Percentiles rank a stretch among this genome's conserved stretches.
Evolutionary conservation across 495 filamentous ascomycete species (phyloP).

Genomic region (Penicillium coprophilum): DNA sequence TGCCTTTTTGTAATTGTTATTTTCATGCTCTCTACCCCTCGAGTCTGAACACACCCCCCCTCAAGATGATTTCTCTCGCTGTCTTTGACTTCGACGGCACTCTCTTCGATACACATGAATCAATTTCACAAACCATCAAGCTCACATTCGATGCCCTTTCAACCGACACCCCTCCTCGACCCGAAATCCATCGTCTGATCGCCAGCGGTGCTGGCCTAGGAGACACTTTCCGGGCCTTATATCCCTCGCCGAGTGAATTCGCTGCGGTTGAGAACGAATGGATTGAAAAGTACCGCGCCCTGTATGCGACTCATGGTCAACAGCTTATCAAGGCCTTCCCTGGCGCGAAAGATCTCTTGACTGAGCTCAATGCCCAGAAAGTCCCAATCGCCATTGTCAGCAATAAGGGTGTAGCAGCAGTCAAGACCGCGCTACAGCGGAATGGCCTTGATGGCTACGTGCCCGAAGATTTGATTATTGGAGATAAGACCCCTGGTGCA

Average conservation of each 20-base stretch:
- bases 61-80: constrained; percentile 17
- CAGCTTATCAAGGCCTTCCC: constrained; percentile 24
- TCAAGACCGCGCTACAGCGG: constrained; percentile 22
- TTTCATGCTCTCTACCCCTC: no score
- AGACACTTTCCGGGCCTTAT: constrained; percentile 24
- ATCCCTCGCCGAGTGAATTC: constrained; percentile 14
- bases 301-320: constrained; percentile 31
- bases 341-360: constrained; percentile 22
- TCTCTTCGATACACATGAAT: constrained; percentile 29
- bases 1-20: no score
- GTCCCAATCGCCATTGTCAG: constrained; percentile 29
- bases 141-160: constrained; percentile 26
- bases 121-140: constrained; percentile 21
- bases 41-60: no score
- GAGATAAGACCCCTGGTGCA: constrained; percentile 23
- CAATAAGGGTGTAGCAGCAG: constrained; percentile 29
- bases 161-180: constrained; percentile 11
- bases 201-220: constrained; percentile 20
- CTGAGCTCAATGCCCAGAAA: constrained; percentile 9
- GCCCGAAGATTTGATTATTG: constrained; percentile 27
- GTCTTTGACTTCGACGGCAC: constrained; percentile 36
- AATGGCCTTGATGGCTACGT: constrained; percentile 18
- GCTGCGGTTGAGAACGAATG: constrained; percentile 18
- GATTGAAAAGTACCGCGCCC: constrained; percentile 24
- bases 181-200: constrained; percentile 25